phyloP scores from a whole-genome alignment of 2,329 filamentous ascomycete species.

The Neopestalotiopsis sp. region DNA sequence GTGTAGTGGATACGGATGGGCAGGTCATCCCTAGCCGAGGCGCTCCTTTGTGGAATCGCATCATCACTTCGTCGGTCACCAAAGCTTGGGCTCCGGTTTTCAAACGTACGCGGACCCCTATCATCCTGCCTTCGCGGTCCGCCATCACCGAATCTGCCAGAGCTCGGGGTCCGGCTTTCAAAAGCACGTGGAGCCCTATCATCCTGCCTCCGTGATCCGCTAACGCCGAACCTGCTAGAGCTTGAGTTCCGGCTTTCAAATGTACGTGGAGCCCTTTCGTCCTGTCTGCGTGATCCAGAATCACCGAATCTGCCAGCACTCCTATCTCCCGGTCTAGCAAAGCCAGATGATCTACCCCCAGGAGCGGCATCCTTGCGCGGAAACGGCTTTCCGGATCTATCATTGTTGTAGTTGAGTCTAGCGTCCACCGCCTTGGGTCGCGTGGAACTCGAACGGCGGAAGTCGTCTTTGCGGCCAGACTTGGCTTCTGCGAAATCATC shows the following conservation, averaged over 20 bases:
- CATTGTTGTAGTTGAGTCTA: not conserved
- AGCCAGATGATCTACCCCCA: not conserved
- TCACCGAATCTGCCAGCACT: not conserved
- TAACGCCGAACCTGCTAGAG: not conserved
- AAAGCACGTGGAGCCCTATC: not conserved
- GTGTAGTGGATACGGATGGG: slow-evolving; percentile 59
- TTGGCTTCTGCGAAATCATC: not conserved
- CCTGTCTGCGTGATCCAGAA: not conserved
- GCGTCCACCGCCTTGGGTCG: not conserved
- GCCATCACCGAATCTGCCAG: not conserved
- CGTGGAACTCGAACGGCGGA: not conserved
- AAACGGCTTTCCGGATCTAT: not conserved
- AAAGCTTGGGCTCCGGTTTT: not conserved
- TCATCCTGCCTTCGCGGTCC: not conserved
- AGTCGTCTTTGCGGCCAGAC: not conserved
- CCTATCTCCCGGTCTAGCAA: not conserved
- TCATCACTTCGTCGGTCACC: not conserved
- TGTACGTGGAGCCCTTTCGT: not conserved
- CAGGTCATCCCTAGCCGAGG: slow-evolving; percentile 27
- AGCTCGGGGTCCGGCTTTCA: not conserved
- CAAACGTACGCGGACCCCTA: not conserved
- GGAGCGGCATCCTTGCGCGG: not conserved
- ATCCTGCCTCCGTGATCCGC: not conserved
- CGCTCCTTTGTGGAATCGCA: not conserved
- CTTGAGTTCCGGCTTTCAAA: not conserved